Evolutionary conservation across 257 asterid species (phyloP).

Genomic region (Solanum pinnatisectum): DNA sequence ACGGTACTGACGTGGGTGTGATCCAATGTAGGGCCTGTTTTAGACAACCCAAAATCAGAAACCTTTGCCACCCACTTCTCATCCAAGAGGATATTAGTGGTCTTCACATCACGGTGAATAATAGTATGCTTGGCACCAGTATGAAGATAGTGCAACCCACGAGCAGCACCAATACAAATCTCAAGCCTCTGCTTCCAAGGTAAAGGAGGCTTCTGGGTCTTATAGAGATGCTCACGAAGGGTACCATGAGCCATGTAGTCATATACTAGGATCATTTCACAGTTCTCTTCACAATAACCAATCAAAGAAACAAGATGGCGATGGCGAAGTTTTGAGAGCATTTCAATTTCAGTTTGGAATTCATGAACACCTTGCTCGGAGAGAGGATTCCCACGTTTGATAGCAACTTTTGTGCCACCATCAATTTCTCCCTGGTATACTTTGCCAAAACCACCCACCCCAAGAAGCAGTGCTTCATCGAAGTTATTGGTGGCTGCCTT

Average conservation of each 20-base stretch:
- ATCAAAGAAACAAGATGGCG: background rate
- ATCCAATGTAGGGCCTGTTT: background rate
- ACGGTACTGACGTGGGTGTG: background rate
- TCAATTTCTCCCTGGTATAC: background rate
- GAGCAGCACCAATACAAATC: background rate
- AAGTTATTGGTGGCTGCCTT: background rate
- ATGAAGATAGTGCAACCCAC: background rate
- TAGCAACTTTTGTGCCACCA: background rate
- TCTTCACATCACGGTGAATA: background rate
- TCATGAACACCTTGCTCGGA: background rate
- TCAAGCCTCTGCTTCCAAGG: background rate
- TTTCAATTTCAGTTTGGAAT: background rate
- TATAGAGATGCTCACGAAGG: background rate
- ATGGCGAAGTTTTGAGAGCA: background rate
- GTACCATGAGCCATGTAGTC: background rate
- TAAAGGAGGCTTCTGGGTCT: background rate
- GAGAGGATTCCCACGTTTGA: background rate
- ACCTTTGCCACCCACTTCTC: background rate
- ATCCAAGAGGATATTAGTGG: background rate
- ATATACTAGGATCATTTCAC: background rate
- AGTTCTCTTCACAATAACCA: background rate
- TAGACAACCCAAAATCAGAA: background rate
- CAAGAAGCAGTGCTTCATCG: background rate
- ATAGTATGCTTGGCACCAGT: background rate
- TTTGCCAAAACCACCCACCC: background rate